Evolutionary conservation across 2,329 filamentous ascomycete species (phyloP).

Genomic region (Aaosphaeria pasadenensis): DNA sequence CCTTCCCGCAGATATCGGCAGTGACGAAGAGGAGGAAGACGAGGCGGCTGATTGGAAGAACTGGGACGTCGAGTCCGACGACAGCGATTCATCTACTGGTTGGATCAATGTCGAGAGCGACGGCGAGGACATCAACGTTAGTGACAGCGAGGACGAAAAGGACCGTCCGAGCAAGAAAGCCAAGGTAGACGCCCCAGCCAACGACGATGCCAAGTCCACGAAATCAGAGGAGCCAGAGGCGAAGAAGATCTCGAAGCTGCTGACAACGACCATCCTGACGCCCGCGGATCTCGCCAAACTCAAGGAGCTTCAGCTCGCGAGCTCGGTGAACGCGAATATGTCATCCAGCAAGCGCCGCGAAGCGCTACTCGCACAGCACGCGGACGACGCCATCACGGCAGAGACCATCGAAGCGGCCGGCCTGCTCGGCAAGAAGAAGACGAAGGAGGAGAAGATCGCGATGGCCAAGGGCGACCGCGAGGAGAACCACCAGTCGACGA

Average conservation of each 20-base stretch:
- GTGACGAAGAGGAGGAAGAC: slow-evolving; percentile 59
- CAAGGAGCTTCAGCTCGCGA: slow-evolving; percentile 75
- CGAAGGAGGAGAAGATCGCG: slow-evolving; percentile 85
- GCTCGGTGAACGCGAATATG: slow-evolving; percentile 65
- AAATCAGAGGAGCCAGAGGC: slow-evolving; percentile 40
- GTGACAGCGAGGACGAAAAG: slow-evolving; percentile 68
- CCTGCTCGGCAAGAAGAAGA: slow-evolving; percentile 72
- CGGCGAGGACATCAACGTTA: slow-evolving; percentile 69
- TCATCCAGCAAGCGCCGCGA: slow-evolving; percentile 42
- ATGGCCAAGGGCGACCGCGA: slow-evolving; percentile 80
- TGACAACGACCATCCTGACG: slow-evolving; percentile 91
- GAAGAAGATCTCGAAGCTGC: slow-evolving; percentile 58
- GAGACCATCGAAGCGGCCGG: slow-evolving; percentile 88
- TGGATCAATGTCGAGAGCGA: slow-evolving; percentile 92
- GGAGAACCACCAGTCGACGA: slow-evolving; percentile 79
- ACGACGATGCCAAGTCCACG: slow-evolving; percentile 45
- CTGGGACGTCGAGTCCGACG: slow-evolving; percentile 61
- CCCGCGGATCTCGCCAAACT: slow-evolving; percentile 96
- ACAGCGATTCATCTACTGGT: slow-evolving; percentile 72
- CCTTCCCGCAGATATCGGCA: slow-evolving; percentile 59
- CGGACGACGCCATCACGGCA: slow-evolving; percentile 85
- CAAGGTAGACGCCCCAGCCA: slow-evolving; percentile 46
- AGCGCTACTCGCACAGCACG: slow-evolving; percentile 56
- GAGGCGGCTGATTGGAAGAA: slow-evolving; percentile 55
- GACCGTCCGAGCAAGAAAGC: slow-evolving; percentile 61